Evolutionary conservation across 768 basidiomycete genomes (phyloP).

Genomic region (Neoboletus magnificus): DNA sequence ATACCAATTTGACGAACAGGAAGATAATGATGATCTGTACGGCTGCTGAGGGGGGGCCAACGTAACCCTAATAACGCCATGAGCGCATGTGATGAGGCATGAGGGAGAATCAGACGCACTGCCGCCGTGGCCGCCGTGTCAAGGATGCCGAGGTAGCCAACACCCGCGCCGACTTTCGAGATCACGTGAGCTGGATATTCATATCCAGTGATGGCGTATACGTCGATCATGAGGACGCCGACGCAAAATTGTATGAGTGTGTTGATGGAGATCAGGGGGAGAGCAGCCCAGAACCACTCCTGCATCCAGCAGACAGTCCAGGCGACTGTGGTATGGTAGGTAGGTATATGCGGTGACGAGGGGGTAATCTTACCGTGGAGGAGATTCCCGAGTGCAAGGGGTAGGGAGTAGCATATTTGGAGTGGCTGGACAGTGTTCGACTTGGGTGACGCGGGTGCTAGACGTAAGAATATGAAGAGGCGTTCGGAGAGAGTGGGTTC

Average conservation of each 20-base stretch:
- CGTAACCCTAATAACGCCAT: not conserved
- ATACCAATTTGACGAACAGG: not conserved
- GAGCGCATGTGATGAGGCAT: not conserved
- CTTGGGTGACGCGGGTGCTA: not conserved
- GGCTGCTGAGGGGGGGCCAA: not conserved
- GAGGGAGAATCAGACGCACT: not conserved
- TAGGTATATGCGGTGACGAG: not conserved
- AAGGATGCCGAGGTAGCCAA: constrained; percentile 23
- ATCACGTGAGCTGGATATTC: not conserved
- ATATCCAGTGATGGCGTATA: not conserved
- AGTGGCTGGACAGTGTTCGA: not conserved
- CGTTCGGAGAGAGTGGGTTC: not conserved
- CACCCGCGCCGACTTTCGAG: constrained; percentile 23
- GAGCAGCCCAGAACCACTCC: constrained; percentile 17
- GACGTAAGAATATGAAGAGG: not conserved
- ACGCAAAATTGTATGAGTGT: not conserved
- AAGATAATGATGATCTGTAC: not conserved
- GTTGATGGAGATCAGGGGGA: not conserved
- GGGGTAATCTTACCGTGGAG: not conserved
- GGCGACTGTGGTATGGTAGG: not conserved
- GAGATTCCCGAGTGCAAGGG: not conserved
- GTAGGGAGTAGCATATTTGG: not conserved
- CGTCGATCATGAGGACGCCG: not conserved
- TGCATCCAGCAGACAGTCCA: constrained; percentile 27
- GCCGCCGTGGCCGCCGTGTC: not conserved